Conservation (phyloP, 768 basidiomycete species). For the Pulveroboletus ravenelii region DNA sequence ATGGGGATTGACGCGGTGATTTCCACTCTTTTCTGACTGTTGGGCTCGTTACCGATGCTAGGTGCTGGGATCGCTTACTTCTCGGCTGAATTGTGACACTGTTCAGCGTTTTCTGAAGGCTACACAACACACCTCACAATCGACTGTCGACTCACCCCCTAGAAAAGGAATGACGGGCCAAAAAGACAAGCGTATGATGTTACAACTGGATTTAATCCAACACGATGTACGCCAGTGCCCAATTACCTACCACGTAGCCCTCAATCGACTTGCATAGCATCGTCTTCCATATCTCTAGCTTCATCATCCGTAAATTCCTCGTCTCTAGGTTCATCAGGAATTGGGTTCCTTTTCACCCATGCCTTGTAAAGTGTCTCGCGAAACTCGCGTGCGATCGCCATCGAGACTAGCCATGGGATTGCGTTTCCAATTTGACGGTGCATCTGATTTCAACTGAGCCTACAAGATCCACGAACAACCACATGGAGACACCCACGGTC, state of each 20-base stretch:
- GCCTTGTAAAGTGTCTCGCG: conserved; percentile 45
- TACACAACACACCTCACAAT: background rate
- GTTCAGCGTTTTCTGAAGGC: background rate
- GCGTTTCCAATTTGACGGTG: conserved; percentile 81
- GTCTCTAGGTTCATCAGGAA: conserved; percentile 19
- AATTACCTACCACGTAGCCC: background rate
- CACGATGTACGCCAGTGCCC: background rate
- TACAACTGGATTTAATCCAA: background rate
- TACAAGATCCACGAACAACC: background rate
- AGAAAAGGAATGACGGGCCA: background rate
- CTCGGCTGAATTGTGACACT: too few species aligned
- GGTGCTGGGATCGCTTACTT: background rate
- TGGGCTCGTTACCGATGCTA: background rate
- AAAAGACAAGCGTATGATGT: background rate
- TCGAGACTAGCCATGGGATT: conserved; percentile 61
- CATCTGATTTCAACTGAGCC: conserved; percentile 43
- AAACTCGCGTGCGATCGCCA: conserved; percentile 63
- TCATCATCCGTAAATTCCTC: conserved; percentile 25
- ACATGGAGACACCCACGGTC: conserved; percentile 43
- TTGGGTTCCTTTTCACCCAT: conserved; percentile 38
- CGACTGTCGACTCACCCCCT: background rate
- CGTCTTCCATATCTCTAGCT: background rate
- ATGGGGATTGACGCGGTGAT: background rate
- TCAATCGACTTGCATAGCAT: conserved; percentile 33
- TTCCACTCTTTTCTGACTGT: background rate